phyloP scores from a whole-genome alignment of 805 yeast genomes.

The Ogataea nakhonphanomensis region DNA sequence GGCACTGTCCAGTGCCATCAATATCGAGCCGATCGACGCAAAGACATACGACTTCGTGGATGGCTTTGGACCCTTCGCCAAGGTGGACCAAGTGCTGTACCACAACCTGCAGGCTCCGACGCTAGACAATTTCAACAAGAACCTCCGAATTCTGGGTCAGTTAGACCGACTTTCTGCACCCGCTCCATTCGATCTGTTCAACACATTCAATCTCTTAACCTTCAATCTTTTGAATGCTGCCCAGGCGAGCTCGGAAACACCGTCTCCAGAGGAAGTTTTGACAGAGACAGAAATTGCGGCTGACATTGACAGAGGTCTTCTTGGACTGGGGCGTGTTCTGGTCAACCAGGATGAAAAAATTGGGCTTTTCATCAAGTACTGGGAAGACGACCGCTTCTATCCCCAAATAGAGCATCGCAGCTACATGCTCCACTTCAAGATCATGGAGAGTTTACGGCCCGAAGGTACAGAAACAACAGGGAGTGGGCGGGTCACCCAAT shows the following conservation, averaged over 20 bases:
- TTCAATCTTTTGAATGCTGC: constrained; percentile 22
- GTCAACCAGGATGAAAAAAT: constrained; percentile 29
- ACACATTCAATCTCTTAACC: constrained; percentile 29
- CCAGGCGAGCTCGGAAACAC: constrained; percentile 5
- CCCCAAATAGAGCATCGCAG: constrained; percentile 20
- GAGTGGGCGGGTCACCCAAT: constrained; percentile 14
- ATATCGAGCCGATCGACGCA: constrained; percentile 25
- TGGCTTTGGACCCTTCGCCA: constrained; percentile 22
- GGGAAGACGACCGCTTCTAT: constrained; percentile 32
- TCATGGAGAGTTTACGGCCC: constrained; percentile 23
- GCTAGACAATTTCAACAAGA: constrained; percentile 33
- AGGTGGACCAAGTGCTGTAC: constrained; percentile 27
- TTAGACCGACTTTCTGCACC: constrained; percentile 30
- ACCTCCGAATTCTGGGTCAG: constrained; percentile 31
- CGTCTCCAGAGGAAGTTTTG: constrained; percentile 2
- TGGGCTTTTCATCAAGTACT: constrained; percentile 32
- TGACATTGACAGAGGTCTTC: constrained; percentile 8
- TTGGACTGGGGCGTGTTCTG: constrained; percentile 28
- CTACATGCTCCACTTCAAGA: constrained; percentile 33
- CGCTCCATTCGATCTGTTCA: constrained; percentile 33
- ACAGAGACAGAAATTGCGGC: constrained; percentile 12
- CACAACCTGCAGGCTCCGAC: constrained; percentile 29
- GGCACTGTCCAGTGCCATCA: constrained; percentile 32
- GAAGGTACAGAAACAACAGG: constrained; percentile 21
- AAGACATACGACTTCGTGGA: constrained; percentile 26